These are phyloP conservation scores for Mortierella sp. DNA, from an alignment of 371 early-diverging fungal species.

Conservation along the genomic window DNA sequence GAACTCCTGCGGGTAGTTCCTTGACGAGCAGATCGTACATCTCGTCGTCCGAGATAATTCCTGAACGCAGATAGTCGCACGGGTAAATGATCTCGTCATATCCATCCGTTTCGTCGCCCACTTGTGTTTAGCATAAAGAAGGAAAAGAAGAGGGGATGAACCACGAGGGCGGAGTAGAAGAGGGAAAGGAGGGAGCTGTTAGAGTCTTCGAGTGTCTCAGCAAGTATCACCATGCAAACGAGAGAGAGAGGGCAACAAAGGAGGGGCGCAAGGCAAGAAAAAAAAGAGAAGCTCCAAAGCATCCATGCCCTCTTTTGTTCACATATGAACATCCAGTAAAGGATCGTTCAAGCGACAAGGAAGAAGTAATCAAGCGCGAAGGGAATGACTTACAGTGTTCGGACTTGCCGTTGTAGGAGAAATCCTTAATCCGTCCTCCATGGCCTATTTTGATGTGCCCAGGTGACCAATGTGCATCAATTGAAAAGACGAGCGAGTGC, in stretches of 20 bases:
- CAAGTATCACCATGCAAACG: neutral
- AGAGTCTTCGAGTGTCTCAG: neutral
- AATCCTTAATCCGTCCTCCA: conserved; percentile 72
- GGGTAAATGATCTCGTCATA: conserved; percentile 77
- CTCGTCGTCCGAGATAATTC: conserved; percentile 77
- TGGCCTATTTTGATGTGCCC: conserved; percentile 73
- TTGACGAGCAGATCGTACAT: conserved; percentile 69
- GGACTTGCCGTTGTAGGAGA: conserved; percentile 53
- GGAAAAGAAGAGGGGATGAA: conserved; percentile 8
- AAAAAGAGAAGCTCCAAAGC: neutral
- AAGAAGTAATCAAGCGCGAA: neutral
- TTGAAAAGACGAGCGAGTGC: neutral
- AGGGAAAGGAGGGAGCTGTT: neutral
- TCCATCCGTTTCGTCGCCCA: conserved; percentile 74
- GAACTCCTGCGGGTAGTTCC: conserved; percentile 68
- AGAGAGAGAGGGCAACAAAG: no score
- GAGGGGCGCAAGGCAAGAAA: neutral
- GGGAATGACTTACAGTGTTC: conserved; percentile 56
- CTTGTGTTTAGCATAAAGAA: conserved; percentile 51
- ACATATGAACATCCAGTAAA: neutral
- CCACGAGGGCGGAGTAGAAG: neutral
- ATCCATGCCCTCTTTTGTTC: neutral
- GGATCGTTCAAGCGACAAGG: conserved; percentile 8
- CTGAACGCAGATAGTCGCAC: conserved; percentile 69
- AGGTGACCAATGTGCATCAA: conserved; percentile 37